Base-by-base conservation (phyloP, 768 basidiomycete species). In the Naganishia vaughanmartiniae region DNA sequence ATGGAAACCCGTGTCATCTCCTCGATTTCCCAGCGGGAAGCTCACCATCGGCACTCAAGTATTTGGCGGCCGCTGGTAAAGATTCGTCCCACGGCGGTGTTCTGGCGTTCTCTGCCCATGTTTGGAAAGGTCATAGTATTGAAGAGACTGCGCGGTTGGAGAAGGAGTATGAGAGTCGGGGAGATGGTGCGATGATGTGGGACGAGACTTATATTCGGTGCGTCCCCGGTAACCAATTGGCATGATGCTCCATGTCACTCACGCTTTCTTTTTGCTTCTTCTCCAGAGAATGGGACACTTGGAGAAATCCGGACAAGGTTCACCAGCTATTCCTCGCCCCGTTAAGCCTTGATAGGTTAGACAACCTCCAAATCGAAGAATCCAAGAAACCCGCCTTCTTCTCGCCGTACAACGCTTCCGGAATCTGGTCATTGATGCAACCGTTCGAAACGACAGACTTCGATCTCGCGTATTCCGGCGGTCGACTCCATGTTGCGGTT, bases 61-160 rank as follows among this genome's bases (percentile, higher is more conserved):
- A 74, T 6, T 55, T 66, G 12, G 63, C 66, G 14, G 42, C 76
- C 9, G 54, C 74, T 30, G 77, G 69, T 55, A 65, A 76, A 28
- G 10, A 21, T 6, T 54, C 67, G 0, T 46, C 26, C 3, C 17
- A 30, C n/a, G 83, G 85, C 4, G 86, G 87, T 19, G 75, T 85
- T 55, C 85, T 99, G 45, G 87, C 92, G 7, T 97, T 99, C 83
- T 90, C 92, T 0, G 91, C 90, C 39, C 84, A 87, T 66, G 92
- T 95, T 5, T 89, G 90, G 77, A 81, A 86, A 1, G 90, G 94
- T 71, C 89, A 88, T 1, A 85, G 89, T 71, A 82, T 96, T 56
- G 86, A 85, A 46, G 84, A 87, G 12, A 89, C 89, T 30, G 86
- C 84, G 72, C 84, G 87, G 74, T 85, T 89, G 73, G 91, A 95